Base-by-base conservation (phyloP, 768 basidiomycete species). In the Melanogaster broomeanus region DNA sequence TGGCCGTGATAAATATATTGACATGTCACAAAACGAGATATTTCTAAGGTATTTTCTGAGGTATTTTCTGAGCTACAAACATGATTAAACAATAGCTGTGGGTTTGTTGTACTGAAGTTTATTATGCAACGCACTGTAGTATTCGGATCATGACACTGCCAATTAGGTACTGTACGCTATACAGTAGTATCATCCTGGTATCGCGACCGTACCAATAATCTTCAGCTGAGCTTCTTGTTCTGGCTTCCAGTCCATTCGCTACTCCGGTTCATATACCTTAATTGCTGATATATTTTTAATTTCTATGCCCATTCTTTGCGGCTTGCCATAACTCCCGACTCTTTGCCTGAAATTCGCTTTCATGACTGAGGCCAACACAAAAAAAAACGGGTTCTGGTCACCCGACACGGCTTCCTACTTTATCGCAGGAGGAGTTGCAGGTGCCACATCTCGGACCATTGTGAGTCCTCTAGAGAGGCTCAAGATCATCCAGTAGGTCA, bases 401-500 rank as follows among this genome's bases (percentile, higher is more conserved):
- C 63, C 65, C 41, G 65, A 71, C 30, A 56, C 69, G 34, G 51
- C 63, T n/a, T 69, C 77, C 40, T 82, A 81, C 58, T 82, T 82
- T 60, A 70, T 82, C 51, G 80, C 82, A 1, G 80, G 80, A 31
- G 80, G 80, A 27, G 49, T 77, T 46, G 80, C 80, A 28, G 80
- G 80, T 25, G 80, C 82, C 31, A 84, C 91, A 9, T 92, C 89
- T 52, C 77, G 95, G 48, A 97, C 95, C 2, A 90, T 97, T 13
- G 96, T 98, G 43, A 88, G 85, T 59, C 96, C 95, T 10, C 69
- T 98, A 13, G 94, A 98, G 62, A 75, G 96, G 52, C 76, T 98
- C 48, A 99, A 99, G 72, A 98, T 99, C 64, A 97, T 99, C 54
- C 87, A 95, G 94, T 95, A 61, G 64, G 90, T 77, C 30, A 42